Evolutionary conservation across 2,329 filamentous ascomycete species (phyloP).

Genomic region (Penicillium psychrosexuale): DNA sequence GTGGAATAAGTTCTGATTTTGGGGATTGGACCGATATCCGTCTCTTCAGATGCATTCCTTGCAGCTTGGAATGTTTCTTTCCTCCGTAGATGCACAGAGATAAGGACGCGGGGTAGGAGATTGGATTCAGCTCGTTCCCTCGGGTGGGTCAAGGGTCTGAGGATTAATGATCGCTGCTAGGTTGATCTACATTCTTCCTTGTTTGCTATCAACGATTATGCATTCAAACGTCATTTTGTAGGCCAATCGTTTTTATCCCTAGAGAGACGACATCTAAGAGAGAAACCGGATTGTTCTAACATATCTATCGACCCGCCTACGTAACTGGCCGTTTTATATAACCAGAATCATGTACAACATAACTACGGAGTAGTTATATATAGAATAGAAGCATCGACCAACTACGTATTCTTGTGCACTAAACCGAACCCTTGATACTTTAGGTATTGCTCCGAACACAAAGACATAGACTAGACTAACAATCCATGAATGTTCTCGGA

Average conservation of each 20-base stretch:
- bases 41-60: not conserved
- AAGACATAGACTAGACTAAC: not conserved
- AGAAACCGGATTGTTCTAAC: not conserved
- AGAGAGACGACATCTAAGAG: not conserved
- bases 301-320: not conserved
- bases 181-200: slow-evolving; percentile 1
- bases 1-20: not conserved
- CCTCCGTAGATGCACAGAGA: not conserved
- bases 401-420: too few species aligned
- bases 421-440: not conserved
- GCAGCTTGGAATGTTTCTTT: not conserved
- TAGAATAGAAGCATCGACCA: not conserved
- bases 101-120: slow-evolving; percentile 1
- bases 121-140: not conserved
- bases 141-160: not conserved
- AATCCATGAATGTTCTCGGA: not conserved
- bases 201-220: not conserved
- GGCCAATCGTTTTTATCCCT: not conserved
- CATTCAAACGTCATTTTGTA: not conserved
- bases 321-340: too few species aligned
- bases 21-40: not conserved
- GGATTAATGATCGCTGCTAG: not conserved
- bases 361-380: too few species aligned
- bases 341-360: too few species aligned
- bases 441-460: not conserved